Base-by-base conservation (phyloP, 2,329 filamentous ascomycete genomes). In the Colletotrichum paranaense region DNA sequence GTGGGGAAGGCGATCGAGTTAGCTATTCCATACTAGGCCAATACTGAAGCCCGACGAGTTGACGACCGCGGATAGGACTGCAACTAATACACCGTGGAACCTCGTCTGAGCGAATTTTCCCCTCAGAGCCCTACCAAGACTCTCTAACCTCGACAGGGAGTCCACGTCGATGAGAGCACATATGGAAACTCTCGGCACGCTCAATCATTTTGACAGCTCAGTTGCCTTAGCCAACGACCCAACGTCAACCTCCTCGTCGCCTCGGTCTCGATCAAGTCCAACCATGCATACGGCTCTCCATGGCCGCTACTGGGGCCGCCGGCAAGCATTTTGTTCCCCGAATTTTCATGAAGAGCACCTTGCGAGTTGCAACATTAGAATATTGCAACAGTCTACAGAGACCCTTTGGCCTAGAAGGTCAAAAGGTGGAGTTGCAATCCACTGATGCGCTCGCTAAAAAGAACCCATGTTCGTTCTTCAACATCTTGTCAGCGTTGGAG, bases 391-490 rank as follows among this genome's bases (percentile, higher is more conserved):
- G 30, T 32, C 30, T 32, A 32, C 26, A 32, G 28, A 63, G 28
- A 63, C 28, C 14, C 38, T 22, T 16, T 6, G n/a, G 38, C 38
- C 24, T 30, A 16, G 58, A 28, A 35, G 30, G 49, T 22, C 24
- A n/a, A 30, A 64, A 38, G 28, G 42, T 30, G 22, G 30, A 57
- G 49, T 52, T 49, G 3, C 38, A 42, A 42, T 59, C 69, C 58
- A 68, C 57, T 55, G 65, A 72, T 68, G 65, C 65, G 69, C 69
- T 72, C 58, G 69, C 59, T 63, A 52, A 68, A 35, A 68, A 24
- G 52, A 35, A 30, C 46, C 67, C 59, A 28, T 58, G 59, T 49
- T 59, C 53, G 35, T 26, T 62, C 38, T 56, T 57, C 46, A 19
- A 26, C n/a, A 28, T n/a, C 42, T n/a, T 19, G 14, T 7, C 38